Base-by-base conservation (phyloP, 2,329 filamentous ascomycete genomes). In the Aureobasidium sp. region DNA sequence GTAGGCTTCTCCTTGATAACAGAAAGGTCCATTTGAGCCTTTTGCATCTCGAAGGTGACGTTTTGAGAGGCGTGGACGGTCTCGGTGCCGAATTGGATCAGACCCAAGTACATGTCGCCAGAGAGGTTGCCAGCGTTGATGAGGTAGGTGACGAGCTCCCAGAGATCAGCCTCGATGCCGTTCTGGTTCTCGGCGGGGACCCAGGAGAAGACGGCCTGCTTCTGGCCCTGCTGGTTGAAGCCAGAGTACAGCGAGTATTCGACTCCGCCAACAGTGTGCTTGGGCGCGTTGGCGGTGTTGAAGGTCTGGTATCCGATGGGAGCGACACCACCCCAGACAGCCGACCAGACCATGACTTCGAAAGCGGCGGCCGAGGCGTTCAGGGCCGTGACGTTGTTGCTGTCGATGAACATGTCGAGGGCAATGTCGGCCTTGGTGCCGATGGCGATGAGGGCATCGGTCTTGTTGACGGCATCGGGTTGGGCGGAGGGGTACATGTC, bases 131-230 rank as follows among this genome's bases (percentile, higher is more conserved):
- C 49, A 9, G 19, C 15, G 21, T 27, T 37, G 21, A 60, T 31
- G 9, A 60, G 38, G 47, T 37, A 53, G 21, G 23, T 35, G 40
- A 60, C 40, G 17, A 60, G 47, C 40, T 60, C 47, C 38, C 47
- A 53, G 21, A 60, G 29, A 35, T 60, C 23, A 29, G 40, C 47
- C 1, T 53, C 13, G 23, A 60, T 45, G 21, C 31, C 38, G 15
- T 60, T 25, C 37, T 43, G 47, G 40, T 60, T 60, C 25, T 33
- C 9, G 15, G 58, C 19, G 15, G 58, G 58, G 31, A 60, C 58
- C 58, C 58, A 60, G 27, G 58, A 60, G 58, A 25, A 60, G 37
- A 60, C 58, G 23, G 58, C 47, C n/a, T 60, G 58, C 47, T 60
- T 53, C 40, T 60, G 58, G 27, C 23, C n/a, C 40, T 60, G 58